A percentile compares a stretch with the other conserved stretches of the same genome.
phyloP scores from a whole-genome alignment of 2,329 filamentous ascomycete genomes.

The Aspergillus pseudoglaucus region DNA sequence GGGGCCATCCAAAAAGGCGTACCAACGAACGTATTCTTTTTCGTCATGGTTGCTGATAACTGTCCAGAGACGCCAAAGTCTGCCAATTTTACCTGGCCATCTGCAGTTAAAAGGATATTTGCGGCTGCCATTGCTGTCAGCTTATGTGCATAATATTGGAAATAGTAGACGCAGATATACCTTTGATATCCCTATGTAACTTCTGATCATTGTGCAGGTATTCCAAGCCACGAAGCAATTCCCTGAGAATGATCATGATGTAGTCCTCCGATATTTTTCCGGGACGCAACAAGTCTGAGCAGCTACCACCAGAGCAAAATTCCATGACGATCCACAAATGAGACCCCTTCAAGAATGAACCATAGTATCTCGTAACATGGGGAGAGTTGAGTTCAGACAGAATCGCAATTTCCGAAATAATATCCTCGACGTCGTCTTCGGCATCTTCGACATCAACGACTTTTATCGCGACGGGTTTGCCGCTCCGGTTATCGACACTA shows the following conservation, averaged over 20 bases:
- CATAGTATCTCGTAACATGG: conserved; percentile 96
- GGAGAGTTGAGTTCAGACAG: conserved; percentile 92
- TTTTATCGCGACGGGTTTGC: conserved; percentile 94
- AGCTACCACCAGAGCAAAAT: conserved; percentile 94
- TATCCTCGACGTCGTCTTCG: conserved; percentile 98
- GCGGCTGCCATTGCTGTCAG: conserved; percentile 57
- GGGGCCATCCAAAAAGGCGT: conserved; percentile 99
- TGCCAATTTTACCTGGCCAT: conserved; percentile 91
- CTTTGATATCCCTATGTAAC: conserved; percentile 92
- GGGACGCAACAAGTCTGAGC: conserved; percentile 91
- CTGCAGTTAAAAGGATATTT: conserved; percentile 81
- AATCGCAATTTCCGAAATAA: conserved; percentile 97
- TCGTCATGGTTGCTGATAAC: conserved; percentile 95
- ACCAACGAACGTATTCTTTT: conserved; percentile 98
- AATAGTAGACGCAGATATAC: conserved; percentile 37
- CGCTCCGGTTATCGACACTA: conserved; percentile 86
- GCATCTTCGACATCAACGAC: conserved; percentile 98
- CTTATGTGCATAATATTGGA: not conserved
- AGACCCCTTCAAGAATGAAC: conserved; percentile 90
- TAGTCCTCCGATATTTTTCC: conserved; percentile 89
- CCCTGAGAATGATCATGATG: conserved; percentile 89
- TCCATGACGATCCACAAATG: conserved; percentile 99
- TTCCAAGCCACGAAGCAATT: conserved; percentile 81
- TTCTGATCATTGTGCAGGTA: conserved; percentile 96
- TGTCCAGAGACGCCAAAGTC: conserved; percentile 97